phyloP scores from a whole-genome alignment of 129 eudicot species.

The Arctium minus region DNA sequence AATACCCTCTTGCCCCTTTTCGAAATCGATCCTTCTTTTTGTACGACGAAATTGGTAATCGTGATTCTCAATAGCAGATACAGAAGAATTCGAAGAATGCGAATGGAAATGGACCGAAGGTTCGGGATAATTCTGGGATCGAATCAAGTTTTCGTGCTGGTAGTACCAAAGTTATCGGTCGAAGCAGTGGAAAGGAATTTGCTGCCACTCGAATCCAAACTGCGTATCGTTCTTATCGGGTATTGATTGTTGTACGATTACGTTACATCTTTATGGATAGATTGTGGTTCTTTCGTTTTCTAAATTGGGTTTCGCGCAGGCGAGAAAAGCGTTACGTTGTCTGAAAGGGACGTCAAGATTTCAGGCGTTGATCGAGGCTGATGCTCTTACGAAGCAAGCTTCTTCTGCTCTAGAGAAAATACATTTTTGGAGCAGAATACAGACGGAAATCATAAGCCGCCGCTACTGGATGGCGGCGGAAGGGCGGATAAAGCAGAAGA shows the following conservation, averaged over 20 bases:
- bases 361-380: constrained; percentile 37
- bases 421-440: constrained; percentile 61
- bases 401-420: constrained; percentile 44
- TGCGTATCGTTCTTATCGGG: constrained; percentile 37
- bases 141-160: constrained; percentile 31
- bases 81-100: constrained; percentile 22
- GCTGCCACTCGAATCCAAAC: constrained; percentile 39
- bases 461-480: constrained; percentile 52
- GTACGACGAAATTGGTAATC: background rate
- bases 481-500: constrained; percentile 47
- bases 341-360: constrained; percentile 49
- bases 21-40: background rate
- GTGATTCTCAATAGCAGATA: background rate
- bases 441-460: constrained; percentile 46
- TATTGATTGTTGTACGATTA: background rate
- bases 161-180: constrained; percentile 34
- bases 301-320: constrained; percentile 31
- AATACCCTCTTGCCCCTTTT: constrained; percentile 3
- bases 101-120: constrained; percentile 25
- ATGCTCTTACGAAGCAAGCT: constrained; percentile 41
- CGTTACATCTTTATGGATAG: background rate
- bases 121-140: constrained; percentile 23
- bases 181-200: constrained; percentile 37
- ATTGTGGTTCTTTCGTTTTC: background rate
- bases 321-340: constrained; percentile 49